These are phyloP conservation scores for Micractinium sp. DNA, from an alignment of 139 green algal genomes.

Conservation along the genomic window DNA sequence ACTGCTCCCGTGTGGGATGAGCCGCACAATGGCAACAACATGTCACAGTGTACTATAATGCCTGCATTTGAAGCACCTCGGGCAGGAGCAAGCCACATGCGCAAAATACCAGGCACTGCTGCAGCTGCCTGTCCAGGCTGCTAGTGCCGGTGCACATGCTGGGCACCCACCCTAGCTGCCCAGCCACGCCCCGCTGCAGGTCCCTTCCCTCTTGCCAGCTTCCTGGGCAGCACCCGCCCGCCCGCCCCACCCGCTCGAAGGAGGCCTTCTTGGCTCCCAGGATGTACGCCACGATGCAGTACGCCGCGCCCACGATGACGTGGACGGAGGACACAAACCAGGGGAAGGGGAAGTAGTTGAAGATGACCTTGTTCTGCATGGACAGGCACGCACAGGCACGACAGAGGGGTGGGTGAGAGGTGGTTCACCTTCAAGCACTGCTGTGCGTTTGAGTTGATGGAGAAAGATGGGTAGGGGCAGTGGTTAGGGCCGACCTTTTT, in stretches of 20 bases:
- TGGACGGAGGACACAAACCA: slow-evolving; percentile 93
- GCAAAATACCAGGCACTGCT: too few relatives aligned
- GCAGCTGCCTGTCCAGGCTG: too few relatives aligned
- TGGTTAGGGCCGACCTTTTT: background rate
- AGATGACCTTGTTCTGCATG: slow-evolving; percentile 96
- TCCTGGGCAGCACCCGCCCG: too few relatives aligned
- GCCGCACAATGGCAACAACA: background rate
- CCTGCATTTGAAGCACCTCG: too few relatives aligned
- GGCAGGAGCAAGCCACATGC: too few relatives aligned
- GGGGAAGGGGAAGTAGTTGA: slow-evolving; percentile 99
- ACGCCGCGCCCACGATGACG: slow-evolving; percentile 87
- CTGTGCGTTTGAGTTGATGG: too few relatives aligned
- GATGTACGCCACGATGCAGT: slow-evolving; percentile 84
- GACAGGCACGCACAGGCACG: too few relatives aligned
- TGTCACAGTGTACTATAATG: too few relatives aligned
- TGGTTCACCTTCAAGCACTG: background rate
- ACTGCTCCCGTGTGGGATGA: background rate
- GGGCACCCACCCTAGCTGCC: too few relatives aligned
- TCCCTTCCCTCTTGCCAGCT: too few relatives aligned
- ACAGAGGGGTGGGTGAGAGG: background rate
- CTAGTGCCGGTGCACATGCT: too few relatives aligned
- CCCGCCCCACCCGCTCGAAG: slow-evolving; percentile 78
- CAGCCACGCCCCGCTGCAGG: too few relatives aligned
- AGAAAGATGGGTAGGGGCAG: background rate
- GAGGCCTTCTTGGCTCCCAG: slow-evolving; percentile 90